Evolutionary conservation across 2,329 filamentous ascomycete genomes (phyloP), one percentile per base, ranked within the genome.

Genomic region (Lasiodiplodia gonubiensis): DNA sequence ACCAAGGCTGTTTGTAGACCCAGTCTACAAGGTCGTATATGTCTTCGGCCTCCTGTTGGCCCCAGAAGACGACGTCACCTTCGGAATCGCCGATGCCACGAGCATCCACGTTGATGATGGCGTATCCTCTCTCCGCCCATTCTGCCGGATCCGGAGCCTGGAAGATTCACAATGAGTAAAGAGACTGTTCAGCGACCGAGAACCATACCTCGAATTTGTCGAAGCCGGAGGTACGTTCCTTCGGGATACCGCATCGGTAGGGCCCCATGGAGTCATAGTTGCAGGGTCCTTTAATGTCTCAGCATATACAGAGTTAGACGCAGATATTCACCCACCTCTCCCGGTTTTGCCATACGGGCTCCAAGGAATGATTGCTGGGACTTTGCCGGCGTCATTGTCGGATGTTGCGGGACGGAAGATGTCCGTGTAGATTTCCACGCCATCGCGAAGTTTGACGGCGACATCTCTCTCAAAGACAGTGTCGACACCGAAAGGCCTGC

Each of bases 301-400:
- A 67, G 54, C 10, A 25, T 1, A 14, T 10, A 1, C 8, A 12
- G 5, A 14, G 2, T 18, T 3, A 10, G 5, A 21, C 1, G 1
- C 12, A 33, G 4, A 6, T 2, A 21, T 10, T 8, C n/a, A 23
- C 64, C 14, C 10, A 67, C 64, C 64, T 60, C 46, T 51, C 21
- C 64, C 64, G 14, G 21, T 60, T 69, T 85, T 85, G 18, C 83
- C 83, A 68, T 81, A 85, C 7, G 77, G 78, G 10, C 76, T 78
- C 80, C 81, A 85, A 59, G 75, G 76, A 1, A 85, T 70, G 23
- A 84, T 71, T 1, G 81, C 82, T 1, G 83, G 82, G 0, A 83
- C 71, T 52, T 76, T 79, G 59, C 23, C 48, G 14, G 8, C 23
- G 2, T 52, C 46, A 4, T 72, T 72, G n/a, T 70, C 66, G 18